Base-by-base conservation (phyloP, 2,329 filamentous ascomycete genomes). In the Colletotrichum noveboracense region DNA sequence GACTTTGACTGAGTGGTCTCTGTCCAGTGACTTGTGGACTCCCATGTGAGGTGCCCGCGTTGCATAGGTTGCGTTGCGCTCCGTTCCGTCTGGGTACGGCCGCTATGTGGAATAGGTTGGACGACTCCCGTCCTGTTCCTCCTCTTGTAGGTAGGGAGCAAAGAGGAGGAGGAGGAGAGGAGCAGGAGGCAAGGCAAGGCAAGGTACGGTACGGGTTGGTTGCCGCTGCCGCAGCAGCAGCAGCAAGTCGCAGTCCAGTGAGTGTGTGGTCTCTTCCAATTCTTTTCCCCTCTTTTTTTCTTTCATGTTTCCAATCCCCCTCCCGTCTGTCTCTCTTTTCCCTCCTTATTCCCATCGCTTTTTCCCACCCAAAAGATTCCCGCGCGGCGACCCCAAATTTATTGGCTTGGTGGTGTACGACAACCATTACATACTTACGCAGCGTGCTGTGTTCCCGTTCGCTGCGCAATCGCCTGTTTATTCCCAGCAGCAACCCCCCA, bases 391-490 rank as follows among this genome's bases (percentile, higher is more conserved):
- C 67, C 55, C 56, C 67, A 48, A 64, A 52, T 60, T 24, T 36
- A 21, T 62, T 32, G n/a, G 58, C 30, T 28, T 52, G 43, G 43
- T 52, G n/a, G n/a, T 52, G n/a, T 24, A 21, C n/a, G 43, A 52
- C 43, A 21, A 52, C 43, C 43, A 21, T 52, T 52, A 52, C 43
- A 52, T 52, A 52, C 24, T 24, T 24, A 24, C 43, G 56, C 56
- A 8, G 56, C 56, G 26, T 32, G 56, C 56, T 60, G 30, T 52
- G 32, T 36, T 72, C 30, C 48, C 55, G 56, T 36, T 64, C 66
- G 43, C 43, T 52, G 43, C 55, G 60, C 76, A 74, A 74, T 77
- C 74, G 43, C 76, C 76, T 67, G 76, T 70, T 77, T 76, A 77
- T 77, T 77, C 70, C 76, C 76, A 77, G 74, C 28, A 69, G 74